Base-by-base conservation (phyloP, 2,329 filamentous ascomycete species). In the Cladosporium sp. region DNA sequence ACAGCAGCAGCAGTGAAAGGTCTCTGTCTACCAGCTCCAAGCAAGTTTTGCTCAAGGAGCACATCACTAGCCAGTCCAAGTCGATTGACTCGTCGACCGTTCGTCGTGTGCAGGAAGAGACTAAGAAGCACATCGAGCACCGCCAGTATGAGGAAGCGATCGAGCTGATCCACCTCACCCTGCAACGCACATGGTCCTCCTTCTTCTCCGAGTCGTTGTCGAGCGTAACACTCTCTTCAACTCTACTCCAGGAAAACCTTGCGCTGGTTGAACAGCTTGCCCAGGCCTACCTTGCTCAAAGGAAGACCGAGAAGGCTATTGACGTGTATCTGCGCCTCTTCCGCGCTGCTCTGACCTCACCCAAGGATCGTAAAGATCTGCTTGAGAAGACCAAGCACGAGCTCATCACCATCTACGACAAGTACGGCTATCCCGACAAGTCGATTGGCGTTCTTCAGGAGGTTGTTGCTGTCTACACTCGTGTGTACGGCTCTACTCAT, bases 141-240 rank as follows among this genome's bases (percentile, higher is more conserved):
- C 79, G 78, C 67, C 78, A 82, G 38, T 85, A 80, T 75, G 77
- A 77, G 3, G 80, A 84, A 64, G 82, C 83, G 3, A 80, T 81
- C 28, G 77, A 74, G 0, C 73, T 83, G n/a, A 77, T 84, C 41
- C 81, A 82, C 61, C 75, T 74, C 26, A 79, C 83, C 11, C 72
- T 85, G 34, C 77, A 78, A 47, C 75, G 77, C 5, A 78, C 81
- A 3, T 85, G 83, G 83, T 77, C 79, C 1, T 78, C 79, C 0
- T 77, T 86, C 64, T 79, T 84, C 57, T 76, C 80, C 14, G 74
- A 75, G 21, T 81, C 80, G 0, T 73, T 82, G 18, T 68, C 72
- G 15, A 68, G 69, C 51, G 80, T 85, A 1, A 75, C 75, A 1
- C 75, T 84, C 34, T 80, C 82, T 0, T 70, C 75, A 1, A 77